Evolutionary conservation across 1,139 yeast genomes (phyloP).

Genomic region (Diutina neorugosa): DNA sequence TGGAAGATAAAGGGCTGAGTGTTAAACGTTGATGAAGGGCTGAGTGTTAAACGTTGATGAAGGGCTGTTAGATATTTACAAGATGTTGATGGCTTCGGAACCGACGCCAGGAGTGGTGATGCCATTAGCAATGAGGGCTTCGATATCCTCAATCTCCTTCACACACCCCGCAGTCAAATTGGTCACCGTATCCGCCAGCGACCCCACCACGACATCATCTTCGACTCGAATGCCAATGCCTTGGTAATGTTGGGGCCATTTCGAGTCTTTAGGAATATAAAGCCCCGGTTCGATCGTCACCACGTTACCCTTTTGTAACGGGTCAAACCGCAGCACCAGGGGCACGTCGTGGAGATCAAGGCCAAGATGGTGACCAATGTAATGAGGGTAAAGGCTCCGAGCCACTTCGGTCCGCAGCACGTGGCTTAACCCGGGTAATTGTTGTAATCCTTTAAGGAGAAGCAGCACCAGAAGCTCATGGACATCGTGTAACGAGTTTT

Average conservation of each 20-base stretch:
- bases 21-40: too few relatives aligned
- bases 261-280: constrained; percentile 59
- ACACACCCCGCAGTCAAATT: constrained; percentile 2
- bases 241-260: constrained; percentile 70
- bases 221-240: constrained; percentile 93
- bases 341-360: constrained; percentile 86
- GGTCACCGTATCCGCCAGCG: not conserved
- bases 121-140: not conserved
- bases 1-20: too few relatives aligned
- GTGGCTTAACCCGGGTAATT: constrained; percentile 51
- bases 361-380: constrained; percentile 91
- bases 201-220: constrained; percentile 77
- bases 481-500: constrained; percentile 56
- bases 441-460: constrained; percentile 52
- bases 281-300: constrained; percentile 93
- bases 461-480: constrained; percentile 56
- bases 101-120: not conserved
- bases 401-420: constrained; percentile 40
- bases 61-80: not conserved
- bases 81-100: not conserved
- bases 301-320: constrained; percentile 53
- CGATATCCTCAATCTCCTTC: not conserved
- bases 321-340: constrained; percentile 38
- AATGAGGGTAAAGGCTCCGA: constrained; percentile 71
- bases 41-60: not conserved